A percentile compares a stretch with the other conserved stretches of the same genome.
phyloP scores from a whole-genome alignment of 2,329 filamentous ascomycete species.

The Allantophomopsis lycopodina region DNA sequence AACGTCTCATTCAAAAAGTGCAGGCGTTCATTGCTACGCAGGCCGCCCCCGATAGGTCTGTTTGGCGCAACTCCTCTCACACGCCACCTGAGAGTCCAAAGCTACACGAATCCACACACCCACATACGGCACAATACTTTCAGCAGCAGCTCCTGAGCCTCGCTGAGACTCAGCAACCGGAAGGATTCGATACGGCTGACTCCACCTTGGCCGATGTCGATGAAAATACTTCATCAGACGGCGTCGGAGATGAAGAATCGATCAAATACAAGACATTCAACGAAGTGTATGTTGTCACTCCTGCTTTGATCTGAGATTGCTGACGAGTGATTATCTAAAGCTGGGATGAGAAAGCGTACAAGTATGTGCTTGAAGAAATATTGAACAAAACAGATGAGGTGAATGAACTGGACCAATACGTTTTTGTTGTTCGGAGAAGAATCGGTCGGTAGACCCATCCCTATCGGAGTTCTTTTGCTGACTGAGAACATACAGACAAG shows the following conservation, averaged over 20 bases:
- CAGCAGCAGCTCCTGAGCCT: slow-evolving; percentile 3
- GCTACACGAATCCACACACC: slow-evolving; percentile 1
- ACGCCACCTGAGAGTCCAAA: slow-evolving; percentile 1
- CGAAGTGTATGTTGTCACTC: slow-evolving; percentile 8
- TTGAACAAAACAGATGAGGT: background rate
- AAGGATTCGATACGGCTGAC: background rate
- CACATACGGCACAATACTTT: slow-evolving; percentile 1
- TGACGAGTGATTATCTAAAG: slow-evolving; percentile 1
- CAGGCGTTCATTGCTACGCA: slow-evolving; percentile 4
- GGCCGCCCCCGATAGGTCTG: no score
- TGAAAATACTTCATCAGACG: background rate
- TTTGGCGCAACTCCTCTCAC: slow-evolving; percentile 5
- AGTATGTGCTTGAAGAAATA: slow-evolving; percentile 3
- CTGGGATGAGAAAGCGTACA: slow-evolving; percentile 5
- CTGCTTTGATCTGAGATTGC: no score
- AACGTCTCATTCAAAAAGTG: no score
- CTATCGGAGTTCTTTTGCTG: background rate
- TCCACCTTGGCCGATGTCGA: background rate
- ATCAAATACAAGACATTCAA: slow-evolving; percentile 8
- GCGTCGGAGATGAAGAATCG: slow-evolving; percentile 1
- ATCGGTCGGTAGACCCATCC: slow-evolving; percentile 4
- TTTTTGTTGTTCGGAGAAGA: slow-evolving; percentile 6
- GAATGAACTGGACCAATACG: slow-evolving; percentile 5
- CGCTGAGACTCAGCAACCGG: no score
- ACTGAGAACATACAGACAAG: slow-evolving; percentile 3